These are phyloP conservation scores for Plantago major DNA, from an alignment of 257 asterid genomes.

Conservation along the genomic window DNA sequence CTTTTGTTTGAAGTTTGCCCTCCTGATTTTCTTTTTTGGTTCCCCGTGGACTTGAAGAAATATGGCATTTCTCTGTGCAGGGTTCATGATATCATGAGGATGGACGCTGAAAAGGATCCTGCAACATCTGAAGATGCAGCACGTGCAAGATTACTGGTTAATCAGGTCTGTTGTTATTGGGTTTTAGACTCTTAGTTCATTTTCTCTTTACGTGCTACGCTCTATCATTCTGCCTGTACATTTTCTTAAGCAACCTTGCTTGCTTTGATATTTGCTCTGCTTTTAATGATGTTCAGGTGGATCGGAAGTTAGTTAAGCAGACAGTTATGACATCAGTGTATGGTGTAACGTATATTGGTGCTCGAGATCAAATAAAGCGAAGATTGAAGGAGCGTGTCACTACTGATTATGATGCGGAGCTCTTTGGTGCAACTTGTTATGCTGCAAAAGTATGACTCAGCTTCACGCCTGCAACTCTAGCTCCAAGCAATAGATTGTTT, in stretches of 20 bases:
- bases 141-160: slow-evolving; percentile 61
- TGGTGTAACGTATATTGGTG: slow-evolving; percentile 97
- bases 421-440: slow-evolving; percentile 82
- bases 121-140: slow-evolving; percentile 62
- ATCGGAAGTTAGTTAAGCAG: slow-evolving; percentile 95
- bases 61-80: slow-evolving; percentile 37
- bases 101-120: slow-evolving; percentile 89
- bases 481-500: too few relatives aligned
- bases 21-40: not conserved
- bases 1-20: not conserved
- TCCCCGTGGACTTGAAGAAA: not conserved
- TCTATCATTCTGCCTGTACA: not conserved
- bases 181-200: slow-evolving; percentile 13
- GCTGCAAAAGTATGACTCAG: slow-evolving; percentile 77
- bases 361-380: slow-evolving; percentile 90
- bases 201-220: too few relatives aligned
- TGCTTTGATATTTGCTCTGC: slow-evolving; percentile 12
- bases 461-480: slow-evolving; percentile 16
- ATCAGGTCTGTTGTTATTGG: slow-evolving; percentile 51
- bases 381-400: slow-evolving; percentile 82
- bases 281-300: slow-evolving; percentile 56
- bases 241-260: not conserved
- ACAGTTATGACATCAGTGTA: slow-evolving; percentile 99
- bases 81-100: slow-evolving; percentile 85
- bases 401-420: slow-evolving; percentile 61